A percentile compares a stretch with the other conserved stretches of the same genome.
These are phyloP conservation scores for Heliamphora exappendiculata DNA, from an alignment of 148 eudicot genomes.

Conservation along the genomic window DNA sequence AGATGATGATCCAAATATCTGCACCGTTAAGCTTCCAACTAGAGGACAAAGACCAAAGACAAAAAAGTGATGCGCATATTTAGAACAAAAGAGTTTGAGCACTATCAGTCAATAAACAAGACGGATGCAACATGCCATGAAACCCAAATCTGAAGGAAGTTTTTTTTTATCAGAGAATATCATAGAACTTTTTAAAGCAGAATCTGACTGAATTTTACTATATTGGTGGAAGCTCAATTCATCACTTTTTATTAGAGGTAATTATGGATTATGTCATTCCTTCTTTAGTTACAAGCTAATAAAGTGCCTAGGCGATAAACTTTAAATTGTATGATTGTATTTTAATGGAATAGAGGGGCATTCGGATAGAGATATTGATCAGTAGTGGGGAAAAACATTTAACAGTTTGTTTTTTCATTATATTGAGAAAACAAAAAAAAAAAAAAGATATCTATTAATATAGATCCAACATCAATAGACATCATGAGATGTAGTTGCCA, in stretches of 20 bases:
- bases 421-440: too few relatives aligned
- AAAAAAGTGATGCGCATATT: too few relatives aligned
- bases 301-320: not conserved
- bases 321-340: not conserved
- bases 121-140: not conserved
- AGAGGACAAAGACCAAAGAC: not conserved
- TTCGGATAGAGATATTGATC: too few relatives aligned
- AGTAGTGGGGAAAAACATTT: too few relatives aligned
- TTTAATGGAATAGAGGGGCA: too few relatives aligned
- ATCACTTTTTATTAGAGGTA: not conserved
- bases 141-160: not conserved
- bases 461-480: too few relatives aligned
- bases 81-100: too few relatives aligned
- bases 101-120: not conserved
- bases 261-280: not conserved
- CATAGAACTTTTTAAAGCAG: not conserved
- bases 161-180: not conserved
- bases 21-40: conserved; percentile 64
- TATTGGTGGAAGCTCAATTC: not conserved
- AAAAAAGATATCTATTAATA: too few relatives aligned
- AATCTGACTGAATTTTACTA: not conserved
- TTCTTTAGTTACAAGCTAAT: not conserved
- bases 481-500: too few relatives aligned
- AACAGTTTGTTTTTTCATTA: too few relatives aligned
- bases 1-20: conserved; percentile 50